These are phyloP conservation scores for Stagonosporopsis vannaccii DNA, from an alignment of 2,329 filamentous ascomycete species.

Conservation along the genomic window DNA sequence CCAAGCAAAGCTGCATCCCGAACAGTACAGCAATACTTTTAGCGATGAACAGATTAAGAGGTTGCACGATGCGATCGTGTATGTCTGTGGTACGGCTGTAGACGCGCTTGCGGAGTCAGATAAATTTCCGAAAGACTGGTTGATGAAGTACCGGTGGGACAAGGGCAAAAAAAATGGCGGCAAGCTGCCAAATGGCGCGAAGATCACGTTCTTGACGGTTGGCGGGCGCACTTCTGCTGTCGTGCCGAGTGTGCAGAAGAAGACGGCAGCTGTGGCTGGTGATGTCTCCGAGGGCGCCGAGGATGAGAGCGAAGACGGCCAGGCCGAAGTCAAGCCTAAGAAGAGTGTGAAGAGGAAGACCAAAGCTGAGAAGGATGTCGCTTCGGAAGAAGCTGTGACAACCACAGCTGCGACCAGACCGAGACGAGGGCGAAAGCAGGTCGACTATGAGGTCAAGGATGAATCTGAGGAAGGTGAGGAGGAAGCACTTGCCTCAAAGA, in stretches of 20 bases:
- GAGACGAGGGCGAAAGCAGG: constrained; percentile 34
- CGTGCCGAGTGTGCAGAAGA: constrained; percentile 86
- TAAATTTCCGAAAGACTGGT: constrained; percentile 82
- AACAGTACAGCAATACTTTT: constrained; percentile 90
- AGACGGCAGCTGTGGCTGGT: constrained; percentile 67
- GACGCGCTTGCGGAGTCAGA: constrained; percentile 81
- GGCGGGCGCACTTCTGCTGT: constrained; percentile 91
- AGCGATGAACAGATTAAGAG: constrained; percentile 72
- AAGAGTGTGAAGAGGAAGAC: constrained; percentile 46
- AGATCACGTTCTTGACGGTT: constrained; percentile 85
- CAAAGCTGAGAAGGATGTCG: constrained; percentile 21
- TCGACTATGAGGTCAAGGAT: constrained; percentile 25
- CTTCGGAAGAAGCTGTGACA: constrained; percentile 12
- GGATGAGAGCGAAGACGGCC: constrained; percentile 29
- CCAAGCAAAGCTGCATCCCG: constrained; percentile 86
- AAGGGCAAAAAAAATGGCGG: constrained; percentile 80
- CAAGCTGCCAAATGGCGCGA: constrained; percentile 81
- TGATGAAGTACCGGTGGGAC: constrained; percentile 88
- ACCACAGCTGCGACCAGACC: constrained; percentile 10
- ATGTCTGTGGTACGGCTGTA: constrained; percentile 81
- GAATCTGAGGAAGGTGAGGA: constrained; percentile 39
- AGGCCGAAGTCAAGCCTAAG: constrained; percentile 36
- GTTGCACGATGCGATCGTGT: constrained; percentile 75
- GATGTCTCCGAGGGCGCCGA: constrained; percentile 54
- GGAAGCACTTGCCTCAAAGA: constrained; percentile 31